These are phyloP conservation scores for Calonectria naviculata DNA, from an alignment of 2,329 filamentous ascomycete genomes.

Conservation along the genomic window DNA sequence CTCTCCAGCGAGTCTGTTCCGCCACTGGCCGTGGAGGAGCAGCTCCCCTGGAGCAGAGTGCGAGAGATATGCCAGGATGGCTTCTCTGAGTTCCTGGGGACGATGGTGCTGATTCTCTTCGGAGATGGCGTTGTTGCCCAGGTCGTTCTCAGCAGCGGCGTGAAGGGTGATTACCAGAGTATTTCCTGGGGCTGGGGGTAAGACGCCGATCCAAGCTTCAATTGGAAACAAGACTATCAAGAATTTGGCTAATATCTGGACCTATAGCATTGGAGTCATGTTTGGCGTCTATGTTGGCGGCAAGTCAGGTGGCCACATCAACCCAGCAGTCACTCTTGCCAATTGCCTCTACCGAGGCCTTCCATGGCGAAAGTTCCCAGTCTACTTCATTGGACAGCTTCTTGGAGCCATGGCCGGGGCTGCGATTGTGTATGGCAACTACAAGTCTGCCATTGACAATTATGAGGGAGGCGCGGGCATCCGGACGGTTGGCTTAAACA, in stretches of 20 bases:
- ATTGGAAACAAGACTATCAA: background rate
- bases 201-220: conserved; percentile 32
- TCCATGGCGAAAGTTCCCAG: conserved; percentile 75
- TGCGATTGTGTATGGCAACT: conserved; percentile 71
- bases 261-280: conserved; percentile 72
- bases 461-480: conserved; percentile 71
- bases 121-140: conserved; percentile 79
- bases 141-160: conserved; percentile 65
- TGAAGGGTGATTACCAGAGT: conserved; percentile 61
- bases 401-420: conserved; percentile 74
- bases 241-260: background rate
- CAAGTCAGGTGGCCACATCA: conserved; percentile 75
- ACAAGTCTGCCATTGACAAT: conserved; percentile 71
- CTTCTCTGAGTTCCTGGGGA: conserved; percentile 76
- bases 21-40: conserved; percentile 33
- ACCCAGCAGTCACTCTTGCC: conserved; percentile 76
- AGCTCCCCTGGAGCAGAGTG: conserved; percentile 62
- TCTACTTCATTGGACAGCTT: conserved; percentile 74
- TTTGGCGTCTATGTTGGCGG: conserved; percentile 74
- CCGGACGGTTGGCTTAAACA: conserved; percentile 70
- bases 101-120: conserved; percentile 75
- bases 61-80: conserved; percentile 65
- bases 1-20: conserved; percentile 27
- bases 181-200: conserved; percentile 64
- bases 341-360: conserved; percentile 76